Conservation (phyloP, 2,329 filamentous ascomycete species). For the Aspergillus novofumigatus region DNA sequence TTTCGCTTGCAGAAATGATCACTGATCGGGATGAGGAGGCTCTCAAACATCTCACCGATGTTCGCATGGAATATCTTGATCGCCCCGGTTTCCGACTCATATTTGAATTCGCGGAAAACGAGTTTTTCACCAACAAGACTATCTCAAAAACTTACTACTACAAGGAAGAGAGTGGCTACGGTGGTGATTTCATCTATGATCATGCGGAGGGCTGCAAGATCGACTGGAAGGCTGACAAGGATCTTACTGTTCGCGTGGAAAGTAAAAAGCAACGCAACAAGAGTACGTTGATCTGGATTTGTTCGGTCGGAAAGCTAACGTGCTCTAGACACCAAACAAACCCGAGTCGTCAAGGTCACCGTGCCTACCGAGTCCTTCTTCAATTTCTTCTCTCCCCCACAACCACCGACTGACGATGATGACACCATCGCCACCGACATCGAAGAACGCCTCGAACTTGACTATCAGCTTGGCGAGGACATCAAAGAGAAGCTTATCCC, state of each 20-base stretch:
- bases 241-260: conserved; percentile 90
- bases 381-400: conserved; percentile 98
- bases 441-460: conserved; percentile 94
- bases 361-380: conserved; percentile 98
- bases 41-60: conserved; percentile 82
- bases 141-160: conserved; percentile 99
- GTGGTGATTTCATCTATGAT: conserved; percentile 99
- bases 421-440: conserved; percentile 78
- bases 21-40: conserved; percentile 95
- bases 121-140: conserved; percentile 95
- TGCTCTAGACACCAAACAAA: conserved; percentile 88
- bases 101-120: conserved; percentile 93
- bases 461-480: conserved; percentile 98
- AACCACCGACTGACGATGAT: conserved; percentile 69
- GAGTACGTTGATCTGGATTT: conserved; percentile 60
- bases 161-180: conserved; percentile 97
- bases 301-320: conserved; percentile 9
- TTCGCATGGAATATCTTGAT: conserved; percentile 99
- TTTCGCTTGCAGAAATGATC: conserved; percentile 96
- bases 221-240: conserved; percentile 89
- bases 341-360: conserved; percentile 97
- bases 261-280: conserved; percentile 99
- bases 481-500: conserved; percentile 99
- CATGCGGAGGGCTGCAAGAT: conserved; percentile 98
- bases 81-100: conserved; percentile 97